Evolutionary conservation across 129 eudicot species (phyloP), one percentile per base, ranked within the genome.

Genomic region (Flaveria robusta): DNA sequence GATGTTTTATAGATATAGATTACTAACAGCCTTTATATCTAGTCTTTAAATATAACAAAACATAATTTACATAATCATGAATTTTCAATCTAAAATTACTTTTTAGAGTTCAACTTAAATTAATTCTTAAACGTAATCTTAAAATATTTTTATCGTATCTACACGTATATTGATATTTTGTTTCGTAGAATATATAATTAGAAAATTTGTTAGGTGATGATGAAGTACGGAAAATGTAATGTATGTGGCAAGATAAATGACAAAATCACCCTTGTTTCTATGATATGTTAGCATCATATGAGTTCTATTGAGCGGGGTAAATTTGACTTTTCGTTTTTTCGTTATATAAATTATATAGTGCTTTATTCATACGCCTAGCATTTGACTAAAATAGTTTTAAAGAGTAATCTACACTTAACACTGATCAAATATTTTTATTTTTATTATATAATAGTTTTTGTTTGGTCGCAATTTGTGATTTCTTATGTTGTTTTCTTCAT

Each of bases 291-390:
- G 23, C 11, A 31, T 8, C 9, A 69, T 68, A 22, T 56, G 49
- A 78, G 12, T 20, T 27, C 29, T 34, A 65, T 66, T 7, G 52
- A 52, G 50, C 27, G 59, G 75, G 64, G 63, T 73, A 74, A 66
- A 52, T 10, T 59, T 15, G 79, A 65, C 69, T 12, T 80, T 55
- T 65, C 11, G 18, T 55, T 46, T 47, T n/a, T n/a, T n/a, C 3
- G 6, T 12, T 24, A 22, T 8, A 51, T 29, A 64, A 66, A 29
- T 20, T 11, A 39, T 10, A 20, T 20, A 16, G 75, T 68, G 66
- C 72, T 46, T 79, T 22, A 34, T 69, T 69, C 77, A 49, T 27
- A 69, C 72, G 68, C 77, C 60, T 69, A 23, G 26, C 55, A 55
- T 14, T 75, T 47, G 84, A 68, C 71, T 47, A 74, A 66, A 24